Base-by-base conservation (phyloP, 352 stramenopile species). In the Aphanomyces stellatus region DNA sequence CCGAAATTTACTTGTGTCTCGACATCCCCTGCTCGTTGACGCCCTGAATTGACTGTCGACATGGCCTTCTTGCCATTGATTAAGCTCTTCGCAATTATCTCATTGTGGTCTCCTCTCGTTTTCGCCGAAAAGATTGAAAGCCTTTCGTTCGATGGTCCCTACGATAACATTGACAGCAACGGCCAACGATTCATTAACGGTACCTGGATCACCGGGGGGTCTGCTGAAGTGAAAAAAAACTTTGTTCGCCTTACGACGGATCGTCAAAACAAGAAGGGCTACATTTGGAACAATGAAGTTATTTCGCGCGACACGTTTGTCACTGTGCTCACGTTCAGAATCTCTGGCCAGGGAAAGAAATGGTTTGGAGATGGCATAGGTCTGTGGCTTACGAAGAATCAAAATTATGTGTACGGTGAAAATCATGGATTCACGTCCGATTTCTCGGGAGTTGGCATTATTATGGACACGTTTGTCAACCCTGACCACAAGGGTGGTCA, bases 201-300 rank as follows among this genome's bases (percentile, higher is more conserved):
- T 57, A 86, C 76, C 67, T 94, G 82, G 82, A 78, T 69, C 28
- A 77, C 87, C 62, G 87, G 87, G 57, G 87, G 85, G 55, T 82
- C 76, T 65, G 63, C 87, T 27, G 81, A 91, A 65, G 77, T 84
- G 22, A 93, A 93, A 71, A 91, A 92, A 73, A 76, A 89, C 75
- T 95, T 95, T 69, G 74, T 93, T 41, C 87, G 87, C 28, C 72
- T 95, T n/a, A 95, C 86, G n/a, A 86, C 86, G 8, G 85, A 95
- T 65, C 83, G 86, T 0, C 86, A 95, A 73, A 93, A 83, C 75
- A 92, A 93, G 72, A 77, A 80, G 41, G 86, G 86, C 0, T 87
- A 84, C 63, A n/a, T 95, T 35, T 95, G 86, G 86, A 75, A 88
- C 68, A 82, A 78, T 27, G 71, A 84, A 24, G 69, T 66, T 10